Base-by-base conservation (phyloP, 176 grass and related monocot genomes). In the Juncus inflexus region DNA sequence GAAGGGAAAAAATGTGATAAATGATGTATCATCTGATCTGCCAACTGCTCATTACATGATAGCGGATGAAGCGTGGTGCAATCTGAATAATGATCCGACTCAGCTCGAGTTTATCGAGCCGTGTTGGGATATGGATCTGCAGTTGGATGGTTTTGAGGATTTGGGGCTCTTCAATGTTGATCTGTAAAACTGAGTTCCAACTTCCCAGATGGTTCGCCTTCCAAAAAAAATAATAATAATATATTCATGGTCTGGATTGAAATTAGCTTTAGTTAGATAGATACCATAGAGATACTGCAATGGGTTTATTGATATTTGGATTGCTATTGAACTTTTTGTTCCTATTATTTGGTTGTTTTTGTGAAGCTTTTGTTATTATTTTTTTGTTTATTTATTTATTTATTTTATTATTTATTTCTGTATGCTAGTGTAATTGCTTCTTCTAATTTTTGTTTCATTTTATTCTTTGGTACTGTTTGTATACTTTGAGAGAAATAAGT, bases 271-370 rank as follows among this genome's bases (percentile, higher is more conserved):
- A 5, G 39, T 16, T 59, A 41, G 28, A 35, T 43, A 19, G 37
- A 51, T 4, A 58, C 9, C 37, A 12, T 43, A 45, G 40, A 15
- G 12, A 55, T 70, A 14, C 8, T 64, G 39, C n/a, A 58, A 71
- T n/a, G 19, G 19, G 15, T 71, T 71, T 10, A 12, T 61, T 74
- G 42, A 58, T 74, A 19, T 45, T 74, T 74, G 71, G 41, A 63
- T 63, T 63, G 42, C 51, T 12, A 7, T 64, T 12, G 35, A 12
- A 61, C 13, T 61, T 7, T 15, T 15, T 19, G 7, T 61, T 19
- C 13, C 12, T 7, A 6, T 15, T 19, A 15, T 61, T 19, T 4
- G 35, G 13, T 61, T 61, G 15, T 15, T 15, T 61, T 61, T 19
- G 12, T 56, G 52, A 10, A 56, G 12, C 13, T 56, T 56, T 10